A percentile compares a stretch with the other conserved stretches of the same genome.
Evolutionary conservation across 176 grass and related monocot genomes (phyloP).

Genomic region (Sorghum bicolor): DNA sequence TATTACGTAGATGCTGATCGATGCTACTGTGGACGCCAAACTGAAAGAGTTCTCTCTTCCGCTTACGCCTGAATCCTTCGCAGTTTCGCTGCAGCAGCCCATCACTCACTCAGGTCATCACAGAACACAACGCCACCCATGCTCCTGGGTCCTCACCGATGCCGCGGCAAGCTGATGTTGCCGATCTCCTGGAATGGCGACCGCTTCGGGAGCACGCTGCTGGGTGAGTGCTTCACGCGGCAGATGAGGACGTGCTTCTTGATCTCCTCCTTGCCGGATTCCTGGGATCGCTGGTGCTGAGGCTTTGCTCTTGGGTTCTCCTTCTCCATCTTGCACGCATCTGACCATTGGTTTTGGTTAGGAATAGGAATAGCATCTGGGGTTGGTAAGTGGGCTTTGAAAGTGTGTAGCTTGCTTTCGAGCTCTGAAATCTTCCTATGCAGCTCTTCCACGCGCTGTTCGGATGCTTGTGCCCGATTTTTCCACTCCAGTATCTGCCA

Average conservation of each 20-base stretch:
- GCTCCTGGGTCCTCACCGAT: conserved; percentile 25
- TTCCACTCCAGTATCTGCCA: conserved; percentile 83
- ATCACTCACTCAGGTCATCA: neutral
- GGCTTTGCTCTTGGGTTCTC: conserved; percentile 34
- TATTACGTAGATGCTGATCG: neutral
- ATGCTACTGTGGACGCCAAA: conserved; percentile 27
- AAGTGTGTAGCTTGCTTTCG: conserved; percentile 55
- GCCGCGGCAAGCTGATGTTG: conserved; percentile 50
- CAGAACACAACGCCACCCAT: neutral
- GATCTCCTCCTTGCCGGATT: conserved; percentile 53
- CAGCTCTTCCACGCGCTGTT: conserved; percentile 51
- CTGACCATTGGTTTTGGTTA: conserved; percentile 36
- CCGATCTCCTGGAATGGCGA: conserved; percentile 66
- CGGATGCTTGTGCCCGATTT: conserved; percentile 43
- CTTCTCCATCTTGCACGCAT: conserved; percentile 44
- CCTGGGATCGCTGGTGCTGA: conserved; percentile 25
- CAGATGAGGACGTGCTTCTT: conserved; percentile 78
- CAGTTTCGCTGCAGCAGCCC: conserved; percentile 16
- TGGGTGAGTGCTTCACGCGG: conserved; percentile 64
- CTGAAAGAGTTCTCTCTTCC: conserved; percentile 5
- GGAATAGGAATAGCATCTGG: conserved; percentile 16
- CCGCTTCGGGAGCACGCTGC: conserved; percentile 39
- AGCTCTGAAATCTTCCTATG: conserved; percentile 58
- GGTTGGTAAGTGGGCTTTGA: conserved; percentile 42
- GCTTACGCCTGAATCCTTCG: conserved; percentile 24